Conservation (phyloP, 768 basidiomycete species). For the Pleurotus giganteus region DNA sequence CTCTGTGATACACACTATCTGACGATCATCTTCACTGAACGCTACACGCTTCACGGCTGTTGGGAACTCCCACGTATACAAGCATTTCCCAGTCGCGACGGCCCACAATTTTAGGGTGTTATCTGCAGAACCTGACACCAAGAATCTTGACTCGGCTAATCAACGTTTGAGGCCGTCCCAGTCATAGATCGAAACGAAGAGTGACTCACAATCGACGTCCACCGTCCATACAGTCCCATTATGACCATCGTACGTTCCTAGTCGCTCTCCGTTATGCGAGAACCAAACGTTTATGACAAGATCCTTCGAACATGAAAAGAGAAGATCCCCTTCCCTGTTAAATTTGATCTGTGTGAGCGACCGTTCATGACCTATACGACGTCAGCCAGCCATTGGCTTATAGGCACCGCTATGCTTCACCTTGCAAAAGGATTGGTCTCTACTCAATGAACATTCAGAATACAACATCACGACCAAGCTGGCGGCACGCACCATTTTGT, state of each 20-base stretch:
- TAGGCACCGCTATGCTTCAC: background rate
- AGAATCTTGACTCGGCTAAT: conserved; percentile 74
- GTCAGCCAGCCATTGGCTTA: background rate
- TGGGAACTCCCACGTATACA: conserved; percentile 96
- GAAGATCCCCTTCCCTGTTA: conserved; percentile 92
- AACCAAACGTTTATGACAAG: conserved; percentile 95
- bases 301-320: conserved; percentile 97
- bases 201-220: conserved; percentile 85
- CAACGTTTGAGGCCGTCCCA: background rate
- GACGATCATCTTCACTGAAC: conserved; percentile 82
- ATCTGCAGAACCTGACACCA: conserved; percentile 93
- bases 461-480: background rate
- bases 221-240: conserved; percentile 98
- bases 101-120: conserved; percentile 91
- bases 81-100: conserved; percentile 85
- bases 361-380: conserved; percentile 83
- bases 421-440: background rate
- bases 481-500: background rate
- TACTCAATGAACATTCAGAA: background rate
- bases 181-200: background rate
- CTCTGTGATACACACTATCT: conserved; percentile 92
- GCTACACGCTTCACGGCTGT: conserved; percentile 96
- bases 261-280: conserved; percentile 93
- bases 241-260: conserved; percentile 95
- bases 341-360: conserved; percentile 97